Evolutionary conservation across 2,329 filamentous ascomycete genomes (phyloP).

Genomic region (Metarhizium humberi): DNA sequence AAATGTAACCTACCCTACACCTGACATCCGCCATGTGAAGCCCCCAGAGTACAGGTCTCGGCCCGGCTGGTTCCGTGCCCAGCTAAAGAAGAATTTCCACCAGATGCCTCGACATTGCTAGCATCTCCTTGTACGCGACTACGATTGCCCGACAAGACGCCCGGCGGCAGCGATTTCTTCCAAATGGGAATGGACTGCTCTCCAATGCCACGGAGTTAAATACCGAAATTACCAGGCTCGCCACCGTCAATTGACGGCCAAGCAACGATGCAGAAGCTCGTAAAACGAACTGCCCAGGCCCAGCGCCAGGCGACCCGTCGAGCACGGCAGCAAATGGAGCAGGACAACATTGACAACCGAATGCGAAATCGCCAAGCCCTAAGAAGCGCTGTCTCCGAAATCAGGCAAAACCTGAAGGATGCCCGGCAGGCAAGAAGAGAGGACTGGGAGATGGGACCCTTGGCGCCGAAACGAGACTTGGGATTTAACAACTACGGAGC

Average conservation of each 20-base stretch:
- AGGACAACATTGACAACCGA: conserved; percentile 18
- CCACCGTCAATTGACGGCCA: background rate
- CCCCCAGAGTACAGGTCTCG: background rate
- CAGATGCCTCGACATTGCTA: background rate
- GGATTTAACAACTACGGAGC: conserved; percentile 56
- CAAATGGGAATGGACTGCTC: background rate
- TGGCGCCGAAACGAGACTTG: conserved; percentile 69
- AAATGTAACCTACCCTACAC: background rate
- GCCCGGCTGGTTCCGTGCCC: conserved; percentile 4
- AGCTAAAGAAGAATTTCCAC: conserved; percentile 2
- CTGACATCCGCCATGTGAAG: too few species aligned
- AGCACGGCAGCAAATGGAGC: conserved; percentile 27
- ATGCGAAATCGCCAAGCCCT: conserved; percentile 22
- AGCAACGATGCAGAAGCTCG: conserved; percentile 57
- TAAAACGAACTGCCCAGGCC: conserved; percentile 56
- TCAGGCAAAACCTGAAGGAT: conserved; percentile 25
- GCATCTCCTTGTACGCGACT: background rate
- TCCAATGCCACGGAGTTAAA: background rate
- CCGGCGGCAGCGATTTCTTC: background rate
- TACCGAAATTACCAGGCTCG: background rate
- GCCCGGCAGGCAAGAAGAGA: conserved; percentile 51
- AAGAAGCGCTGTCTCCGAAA: conserved; percentile 20
- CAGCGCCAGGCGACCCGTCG: conserved; percentile 52
- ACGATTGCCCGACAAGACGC: background rate
- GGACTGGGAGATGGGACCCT: conserved; percentile 67